phyloP scores from a whole-genome alignment of 1,284 basidiomycete genomes.

The Golubevia pallescens region DNA sequence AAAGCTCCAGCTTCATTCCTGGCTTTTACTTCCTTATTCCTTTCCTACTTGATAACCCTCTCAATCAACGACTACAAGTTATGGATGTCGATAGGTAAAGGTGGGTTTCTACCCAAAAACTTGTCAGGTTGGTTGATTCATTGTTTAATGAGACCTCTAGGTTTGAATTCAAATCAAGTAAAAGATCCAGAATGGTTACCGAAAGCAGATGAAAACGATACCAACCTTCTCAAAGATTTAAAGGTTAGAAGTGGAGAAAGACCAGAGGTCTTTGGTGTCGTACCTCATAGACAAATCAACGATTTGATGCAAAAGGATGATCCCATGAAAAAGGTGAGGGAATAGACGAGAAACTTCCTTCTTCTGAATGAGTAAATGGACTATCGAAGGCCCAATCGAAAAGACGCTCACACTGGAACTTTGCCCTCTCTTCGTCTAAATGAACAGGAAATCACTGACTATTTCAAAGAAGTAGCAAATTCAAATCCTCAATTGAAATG shows the following conservation, averaged over 20 bases:
- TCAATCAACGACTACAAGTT: constrained; percentile 16
- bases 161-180: constrained; percentile 16
- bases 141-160: constrained; percentile 19
- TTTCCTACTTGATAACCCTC: no score
- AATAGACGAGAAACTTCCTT: constrained; percentile 9
- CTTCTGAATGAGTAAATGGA: no score
- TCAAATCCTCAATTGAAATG: constrained; percentile 16
- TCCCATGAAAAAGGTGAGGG: constrained; percentile 4
- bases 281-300: constrained; percentile 29
- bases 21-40: no score
- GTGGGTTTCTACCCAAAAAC: constrained; percentile 26
- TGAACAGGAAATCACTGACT: constrained; percentile 16
- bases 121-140: constrained; percentile 28
- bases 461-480: constrained; percentile 26
- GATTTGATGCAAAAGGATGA: constrained; percentile 1
- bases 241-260: constrained; percentile 10
- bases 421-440: constrained; percentile 11
- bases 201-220: no score
- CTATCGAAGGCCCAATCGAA: no score
- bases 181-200: not conserved
- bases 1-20: no score
- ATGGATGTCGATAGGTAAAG: constrained; percentile 22
- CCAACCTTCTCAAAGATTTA: constrained; percentile 6
- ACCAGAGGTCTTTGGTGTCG: constrained; percentile 15
- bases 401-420: constrained; percentile 7